phyloP scores from a whole-genome alignment of 202 grass and related monocot genomes.

The Cymbopogon flexuosus region DNA sequence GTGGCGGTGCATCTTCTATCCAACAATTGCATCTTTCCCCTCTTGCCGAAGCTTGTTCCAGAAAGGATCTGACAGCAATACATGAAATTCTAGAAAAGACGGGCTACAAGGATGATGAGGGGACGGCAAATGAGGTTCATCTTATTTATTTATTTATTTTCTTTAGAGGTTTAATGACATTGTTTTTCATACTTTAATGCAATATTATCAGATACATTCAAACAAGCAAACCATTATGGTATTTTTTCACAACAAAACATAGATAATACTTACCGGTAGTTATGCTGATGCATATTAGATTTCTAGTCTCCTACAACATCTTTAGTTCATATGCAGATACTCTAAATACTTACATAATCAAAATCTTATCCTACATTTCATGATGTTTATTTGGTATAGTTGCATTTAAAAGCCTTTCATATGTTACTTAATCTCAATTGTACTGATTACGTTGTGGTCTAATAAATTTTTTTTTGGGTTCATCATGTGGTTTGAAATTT shows the following conservation, averaged over 20 bases:
- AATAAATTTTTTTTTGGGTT: not conserved
- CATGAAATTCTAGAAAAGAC: conserved; percentile 91
- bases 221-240: conserved; percentile 6
- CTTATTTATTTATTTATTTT: conserved; percentile 26
- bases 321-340: not conserved
- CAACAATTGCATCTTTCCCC: conserved; percentile 75
- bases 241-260: not conserved
- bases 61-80: conserved; percentile 95
- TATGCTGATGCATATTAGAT: not conserved
- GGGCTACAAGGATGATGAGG: conserved; percentile 95
- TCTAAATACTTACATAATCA: not conserved
- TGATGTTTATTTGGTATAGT: not conserved
- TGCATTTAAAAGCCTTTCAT: not conserved
- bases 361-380: not conserved
- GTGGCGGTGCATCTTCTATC: conserved; percentile 55
- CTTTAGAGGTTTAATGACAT: not conserved
- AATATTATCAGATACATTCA: conserved; percentile 5
- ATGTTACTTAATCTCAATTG: not conserved
- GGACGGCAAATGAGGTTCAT: conserved; percentile 91
- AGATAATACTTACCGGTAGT: not conserved
- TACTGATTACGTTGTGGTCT: not conserved
- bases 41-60: conserved; percentile 93
- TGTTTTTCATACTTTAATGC: not conserved
- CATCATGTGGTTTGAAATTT: not conserved
- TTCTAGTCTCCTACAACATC: not conserved